Percentiles rank a stretch among this genome's conserved stretches.
Conservation (phyloP, 306 rosid genomes). For the Cucurbita moschata region DNA sequence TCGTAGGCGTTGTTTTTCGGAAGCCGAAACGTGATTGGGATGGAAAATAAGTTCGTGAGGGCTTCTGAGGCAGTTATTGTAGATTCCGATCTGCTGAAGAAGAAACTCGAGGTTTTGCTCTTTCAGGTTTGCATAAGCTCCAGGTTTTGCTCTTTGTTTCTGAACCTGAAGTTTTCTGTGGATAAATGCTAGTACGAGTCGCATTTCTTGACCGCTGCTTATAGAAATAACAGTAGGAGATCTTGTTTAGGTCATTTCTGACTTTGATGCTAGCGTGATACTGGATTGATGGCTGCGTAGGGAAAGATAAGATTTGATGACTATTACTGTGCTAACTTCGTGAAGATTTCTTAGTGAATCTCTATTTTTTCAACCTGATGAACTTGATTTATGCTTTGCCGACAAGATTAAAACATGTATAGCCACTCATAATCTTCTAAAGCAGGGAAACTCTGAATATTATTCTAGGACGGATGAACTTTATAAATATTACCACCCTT, state of each 20-base stretch:
- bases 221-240: background rate
- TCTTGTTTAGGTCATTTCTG: constrained; percentile 52
- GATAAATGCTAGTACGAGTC: background rate
- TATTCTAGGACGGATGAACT: constrained; percentile 57
- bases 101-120: background rate
- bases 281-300: constrained; percentile 64
- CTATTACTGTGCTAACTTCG: background rate
- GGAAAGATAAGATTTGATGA: constrained; percentile 43
- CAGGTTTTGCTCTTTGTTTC: background rate
- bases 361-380: background rate
- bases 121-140: background rate
- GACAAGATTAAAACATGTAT: constrained; percentile 11
- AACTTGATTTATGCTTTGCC: constrained; percentile 4
- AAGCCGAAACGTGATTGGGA: background rate
- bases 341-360: background rate
- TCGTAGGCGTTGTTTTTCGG: background rate
- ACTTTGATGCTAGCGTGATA: constrained; percentile 80
- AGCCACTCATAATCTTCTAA: constrained; percentile 84
- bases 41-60: background rate
- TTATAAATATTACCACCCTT: constrained; percentile 61
- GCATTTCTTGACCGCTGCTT: background rate
- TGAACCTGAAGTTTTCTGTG: background rate
- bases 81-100: background rate
- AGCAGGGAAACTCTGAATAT: constrained; percentile 63
- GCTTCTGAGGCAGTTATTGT: background rate